Base-by-base conservation (phyloP, 2,329 filamentous ascomycete genomes). In the Pestalotiopsis sp. region DNA sequence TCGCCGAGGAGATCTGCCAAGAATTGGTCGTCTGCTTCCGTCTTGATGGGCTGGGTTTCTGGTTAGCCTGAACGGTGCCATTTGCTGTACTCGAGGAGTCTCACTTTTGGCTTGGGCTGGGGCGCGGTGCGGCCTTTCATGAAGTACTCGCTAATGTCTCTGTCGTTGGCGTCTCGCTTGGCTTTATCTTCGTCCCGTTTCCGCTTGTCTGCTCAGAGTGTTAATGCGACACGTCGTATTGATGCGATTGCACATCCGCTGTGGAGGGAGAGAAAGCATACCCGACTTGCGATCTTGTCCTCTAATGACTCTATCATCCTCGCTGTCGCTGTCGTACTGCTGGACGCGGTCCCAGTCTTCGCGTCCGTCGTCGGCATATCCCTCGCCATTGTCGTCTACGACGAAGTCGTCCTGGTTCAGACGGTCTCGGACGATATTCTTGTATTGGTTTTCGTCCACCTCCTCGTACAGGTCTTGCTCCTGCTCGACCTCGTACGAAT, bases 401-500 rank as follows among this genome's bases (percentile, higher is more conserved):
- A 99, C 95, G 77, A 99, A 99, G 82, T 99, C 96, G 75, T 99
- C 96, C 76, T 97, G 87, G 77, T 98, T 93, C 65, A 99, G 86
- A 61, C 96, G 91, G 68, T 92, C 90, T 57, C 96, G 90, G 14
- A 99, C 94, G 73, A 98, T 92, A 80, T 97, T 97, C 84, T 98
- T 98, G 86, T 99, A 99, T 65, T 93, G 93, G 76, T 96, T 95
- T 76, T 99, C 96, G 77, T 98, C 95, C 62, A 99, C 94, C 76
- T 97, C 95, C 72, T 98, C 96, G 83, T 98, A 99, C 59, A 99
- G 85, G 74, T 93, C 90, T 72, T 91, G 89, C 75, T 93, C 92
- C 71, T 98, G 91, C 75, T 94, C 89, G 70, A 98, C 89, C 81
- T 97, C 86, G 83, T 98, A 99, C 69, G 88, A 90, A 75, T 94